Conservation (phyloP, 768 basidiomycete genomes). For the Mycena kentingensis region DNA sequence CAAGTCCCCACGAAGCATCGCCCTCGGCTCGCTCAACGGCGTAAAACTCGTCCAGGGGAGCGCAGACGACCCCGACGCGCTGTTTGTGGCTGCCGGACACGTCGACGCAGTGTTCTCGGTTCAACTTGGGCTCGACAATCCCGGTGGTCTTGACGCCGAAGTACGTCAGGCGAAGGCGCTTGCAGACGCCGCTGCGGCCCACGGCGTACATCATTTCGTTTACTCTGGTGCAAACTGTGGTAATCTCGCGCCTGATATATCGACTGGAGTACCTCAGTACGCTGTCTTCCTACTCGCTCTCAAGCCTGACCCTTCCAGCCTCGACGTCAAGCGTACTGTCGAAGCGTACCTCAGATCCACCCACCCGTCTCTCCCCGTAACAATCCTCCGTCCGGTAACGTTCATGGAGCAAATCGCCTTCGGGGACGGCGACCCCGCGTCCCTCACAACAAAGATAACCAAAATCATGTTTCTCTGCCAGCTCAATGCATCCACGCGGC, state of each 20-base stretch:
- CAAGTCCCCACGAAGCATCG: slow-evolving; percentile 4
- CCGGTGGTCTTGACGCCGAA: slow-evolving; percentile 9
- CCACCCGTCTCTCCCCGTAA: slow-evolving; percentile 6
- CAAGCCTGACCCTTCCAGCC: not conserved
- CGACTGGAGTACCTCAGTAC: slow-evolving; percentile 14
- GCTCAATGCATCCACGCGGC: slow-evolving; percentile 6
- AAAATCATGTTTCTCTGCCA: slow-evolving; percentile 11
- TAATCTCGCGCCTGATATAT: not conserved
- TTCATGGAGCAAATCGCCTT: slow-evolving; percentile 17
- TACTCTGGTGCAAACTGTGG: slow-evolving; percentile 19
- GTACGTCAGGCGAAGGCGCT: slow-evolving; percentile 9
- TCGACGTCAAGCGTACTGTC: slow-evolving; percentile 15
- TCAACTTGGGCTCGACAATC: slow-evolving; percentile 18
- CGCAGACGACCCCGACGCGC: slow-evolving; percentile 2
- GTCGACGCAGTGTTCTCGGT: slow-evolving; percentile 20
- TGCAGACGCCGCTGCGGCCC: slow-evolving; percentile 15
- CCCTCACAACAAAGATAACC: not conserved
- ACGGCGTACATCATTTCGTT: slow-evolving; percentile 18
- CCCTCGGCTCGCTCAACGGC: slow-evolving; percentile 9
- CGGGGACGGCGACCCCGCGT: not conserved
- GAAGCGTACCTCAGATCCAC: slow-evolving; percentile 8
- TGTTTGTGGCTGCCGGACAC: slow-evolving; percentile 10
- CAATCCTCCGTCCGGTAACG: slow-evolving; percentile 17
- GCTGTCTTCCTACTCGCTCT: not conserved
- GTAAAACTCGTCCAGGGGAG: slow-evolving; percentile 12